Percentiles rank a stretch among this genome's conserved stretches.
phyloP scores from a whole-genome alignment of 2,329 filamentous ascomycete species.

The Decorospora gaudefroyi region DNA sequence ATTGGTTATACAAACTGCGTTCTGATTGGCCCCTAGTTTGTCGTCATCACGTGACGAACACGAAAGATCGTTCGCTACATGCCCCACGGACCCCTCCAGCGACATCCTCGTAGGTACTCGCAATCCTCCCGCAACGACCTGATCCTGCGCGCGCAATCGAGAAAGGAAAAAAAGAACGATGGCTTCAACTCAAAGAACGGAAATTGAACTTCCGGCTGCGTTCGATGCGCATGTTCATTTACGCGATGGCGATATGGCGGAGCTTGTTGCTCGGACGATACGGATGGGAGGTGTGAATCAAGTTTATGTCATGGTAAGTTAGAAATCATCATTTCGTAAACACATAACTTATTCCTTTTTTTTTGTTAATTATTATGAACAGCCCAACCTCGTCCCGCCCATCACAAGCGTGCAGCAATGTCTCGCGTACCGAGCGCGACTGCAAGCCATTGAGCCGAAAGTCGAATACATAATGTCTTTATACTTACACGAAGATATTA shows the following conservation, averaged over 20 bases:
- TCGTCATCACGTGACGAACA: too few species aligned
- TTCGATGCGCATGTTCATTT: constrained; percentile 59
- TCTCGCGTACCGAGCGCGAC: constrained; percentile 52
- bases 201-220: constrained; percentile 54
- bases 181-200: too few species aligned
- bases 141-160: too few species aligned
- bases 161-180: too few species aligned
- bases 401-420: constrained; percentile 56
- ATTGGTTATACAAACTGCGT: too few species aligned
- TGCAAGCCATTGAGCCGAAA: constrained; percentile 53
- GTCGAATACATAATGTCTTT: constrained; percentile 59
- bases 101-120: too few species aligned
- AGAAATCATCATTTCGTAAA: not conserved
- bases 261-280: constrained; percentile 57
- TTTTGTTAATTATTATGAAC: too few species aligned
- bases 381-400: constrained; percentile 58
- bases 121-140: too few species aligned
- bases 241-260: constrained; percentile 58
- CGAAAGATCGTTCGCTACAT: too few species aligned
- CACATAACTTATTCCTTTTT: too few species aligned
- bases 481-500: constrained; percentile 56
- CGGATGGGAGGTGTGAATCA: constrained; percentile 58
- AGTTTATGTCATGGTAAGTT: constrained; percentile 59
- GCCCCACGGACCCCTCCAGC: too few species aligned
- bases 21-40: too few species aligned